These are phyloP conservation scores for Zopfia rhizophila DNA, from an alignment of 2,329 filamentous ascomycete species.

Conservation along the genomic window DNA sequence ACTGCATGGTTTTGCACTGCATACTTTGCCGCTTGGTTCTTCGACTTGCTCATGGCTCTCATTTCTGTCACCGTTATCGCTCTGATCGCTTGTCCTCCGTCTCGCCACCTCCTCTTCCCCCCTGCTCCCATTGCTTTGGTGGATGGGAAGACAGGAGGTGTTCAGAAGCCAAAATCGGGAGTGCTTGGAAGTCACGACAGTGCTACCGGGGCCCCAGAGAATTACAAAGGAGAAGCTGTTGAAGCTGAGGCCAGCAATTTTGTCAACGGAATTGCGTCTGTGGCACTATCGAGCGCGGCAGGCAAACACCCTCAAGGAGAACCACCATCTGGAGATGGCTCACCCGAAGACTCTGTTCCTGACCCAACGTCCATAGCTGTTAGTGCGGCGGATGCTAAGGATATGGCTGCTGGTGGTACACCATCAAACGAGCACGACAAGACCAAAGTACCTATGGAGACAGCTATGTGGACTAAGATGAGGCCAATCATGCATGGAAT, in stretches of 20 bases:
- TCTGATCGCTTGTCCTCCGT: constrained; percentile 72
- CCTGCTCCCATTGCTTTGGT: constrained; percentile 81
- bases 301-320: constrained; percentile 79
- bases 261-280: constrained; percentile 75
- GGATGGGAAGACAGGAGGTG: constrained; percentile 73
- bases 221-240: constrained; percentile 83
- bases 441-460: constrained; percentile 80
- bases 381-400: constrained; percentile 64
- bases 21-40: constrained; percentile 73
- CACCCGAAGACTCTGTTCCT: constrained; percentile 64
- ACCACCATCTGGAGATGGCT: constrained; percentile 55
- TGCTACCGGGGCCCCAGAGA: constrained; percentile 83
- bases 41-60: constrained; percentile 75
- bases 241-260: constrained; percentile 86
- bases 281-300: constrained; percentile 78
- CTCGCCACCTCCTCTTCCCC: constrained; percentile 75
- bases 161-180: constrained; percentile 81
- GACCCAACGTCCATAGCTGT: constrained; percentile 69
- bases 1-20: constrained; percentile 73
- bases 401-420: constrained; percentile 62
- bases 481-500: constrained; percentile 75
- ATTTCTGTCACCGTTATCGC: constrained; percentile 69
- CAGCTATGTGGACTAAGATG: constrained; percentile 80
- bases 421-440: constrained; percentile 71
- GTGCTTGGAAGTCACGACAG: constrained; percentile 80